Base-by-base conservation (phyloP, 306 rosid genomes). In the Vicia villosa region DNA sequence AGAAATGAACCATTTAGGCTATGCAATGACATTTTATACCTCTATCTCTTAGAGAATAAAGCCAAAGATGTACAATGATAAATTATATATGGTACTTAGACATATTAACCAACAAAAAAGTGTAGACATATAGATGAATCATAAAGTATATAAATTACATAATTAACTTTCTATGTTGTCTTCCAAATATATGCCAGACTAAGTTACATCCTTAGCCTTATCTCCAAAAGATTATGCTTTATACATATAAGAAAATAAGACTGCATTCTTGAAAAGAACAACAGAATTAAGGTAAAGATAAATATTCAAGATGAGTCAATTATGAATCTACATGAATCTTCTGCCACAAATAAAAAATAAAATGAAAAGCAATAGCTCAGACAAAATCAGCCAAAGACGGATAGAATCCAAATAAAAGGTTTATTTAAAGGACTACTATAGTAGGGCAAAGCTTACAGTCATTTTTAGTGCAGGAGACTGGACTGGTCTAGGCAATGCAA, bases 361-460 rank as follows among this genome's bases (percentile, higher is more conserved):
- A 63, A 41, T 5, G 43, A 66, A 17, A 58, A 51, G 37, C 68
- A 28, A 36, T 12, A 79, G 67, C 32, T 56, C 38, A 11, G 59
- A 36, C 54, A 67, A 66, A 66, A 57, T 50, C 47, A 52, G 30
- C 55, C 17, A 40, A 21, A 24, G 57, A 28, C 20, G 50, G 20
- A 73, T 73, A 30, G 17, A 26, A 34, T 47, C 38, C 68, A 70
- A 19, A 61, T 51, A 58, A 54, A 81, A 69, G 75, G 50, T 15
- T 40, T 52, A 65, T 52, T 63, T 40, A 13, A 24, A 60, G 26
- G 64, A 75, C 42, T 56, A 65, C 32, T 41, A 42, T 64, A 62
- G 20, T 52, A 55, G 56, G 69, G 58, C 17, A 71, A 78, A 72
- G 77, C 88, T 81, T 81, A 92, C 96, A 80, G 45, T 68, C 42